Base-by-base conservation (phyloP, 1,284 basidiomycete species). In the Ceratobasidium sp. region DNA sequence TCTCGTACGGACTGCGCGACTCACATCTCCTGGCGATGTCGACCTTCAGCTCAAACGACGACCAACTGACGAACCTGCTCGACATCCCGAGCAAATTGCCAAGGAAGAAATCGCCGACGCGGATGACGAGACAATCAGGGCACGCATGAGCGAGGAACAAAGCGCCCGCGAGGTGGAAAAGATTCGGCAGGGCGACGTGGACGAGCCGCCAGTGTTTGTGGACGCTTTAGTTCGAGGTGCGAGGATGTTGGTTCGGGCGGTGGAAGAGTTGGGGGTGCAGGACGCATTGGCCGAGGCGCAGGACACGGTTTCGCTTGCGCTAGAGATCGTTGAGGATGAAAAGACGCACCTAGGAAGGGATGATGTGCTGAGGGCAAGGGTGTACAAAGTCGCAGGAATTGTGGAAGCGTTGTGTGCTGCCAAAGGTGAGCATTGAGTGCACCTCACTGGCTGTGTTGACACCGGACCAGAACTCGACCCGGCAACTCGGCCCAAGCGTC, bases 1-100 rank as follows among this genome's bases (percentile, higher is more conserved):
- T 74, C 84, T 96, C 12, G 91, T 94, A 12, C 83, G 87, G 62
- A 96, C 94, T 76, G 87, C 90, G 6, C 84, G 86, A 68, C 83
- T 94, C 75, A 87, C 90, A 17, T 76, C 79, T 15, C 76, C 79
- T 22, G 78, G 77, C 4, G 79, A 82, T 57, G 73, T 78, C 1
- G 75, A 78, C 3, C 69, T 80, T 1, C 77, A 80, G 68, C 75
- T 82, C 52, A 74, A 77, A 68, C 69, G 74, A 1, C 72, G 75
- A 22, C 73, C 73, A 6, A 75, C 76, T 3, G 75, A 76, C 31
- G 77, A 79, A 27, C 70, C 70, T 29, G 70, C 75, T 2, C 72
- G 74, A 15, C 69, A 71, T 43, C 72, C 75, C 2, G 69, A 47
- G 17, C 69, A 70, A 31, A 68, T 71, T 12, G 72, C 72, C 8